Percentiles rank a stretch among this genome's conserved stretches.
phyloP scores from a whole-genome alignment of 345 rosid genomes.

The Iberis pinnata region DNA sequence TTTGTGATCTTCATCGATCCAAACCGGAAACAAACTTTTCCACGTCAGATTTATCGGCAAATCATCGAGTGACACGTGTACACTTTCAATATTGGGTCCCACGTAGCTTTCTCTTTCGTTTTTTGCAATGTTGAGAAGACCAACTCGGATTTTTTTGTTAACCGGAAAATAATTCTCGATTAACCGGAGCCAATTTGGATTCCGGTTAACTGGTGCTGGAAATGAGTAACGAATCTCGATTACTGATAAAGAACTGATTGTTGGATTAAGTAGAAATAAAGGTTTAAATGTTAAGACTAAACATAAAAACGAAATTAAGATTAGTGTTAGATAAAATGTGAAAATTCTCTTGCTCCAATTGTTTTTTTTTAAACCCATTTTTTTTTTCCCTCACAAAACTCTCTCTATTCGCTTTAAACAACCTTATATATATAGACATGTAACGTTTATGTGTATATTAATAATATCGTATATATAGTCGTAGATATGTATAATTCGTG shows the following conservation, averaged over 20 bases:
- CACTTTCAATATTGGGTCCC: constrained; percentile 21
- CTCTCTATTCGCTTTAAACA: neutral
- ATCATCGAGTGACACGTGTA: constrained; percentile 39
- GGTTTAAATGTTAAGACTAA: constrained; percentile 34
- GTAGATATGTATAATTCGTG: constrained; percentile 1
- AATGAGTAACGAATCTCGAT: constrained; percentile 11
- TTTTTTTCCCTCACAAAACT: no score
- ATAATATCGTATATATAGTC: neutral
- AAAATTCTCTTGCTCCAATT: constrained; percentile 33
- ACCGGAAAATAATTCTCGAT: constrained; percentile 27
- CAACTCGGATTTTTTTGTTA: constrained; percentile 40
- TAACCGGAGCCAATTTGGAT: constrained; percentile 39
- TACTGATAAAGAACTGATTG: constrained; percentile 19
- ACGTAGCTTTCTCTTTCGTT: constrained; percentile 9
- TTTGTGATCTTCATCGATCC: constrained; percentile 60
- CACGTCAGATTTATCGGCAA: constrained; percentile 38
- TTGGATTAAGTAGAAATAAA: constrained; percentile 5
- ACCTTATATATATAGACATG: neutral
- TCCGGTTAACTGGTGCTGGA: constrained; percentile 1
- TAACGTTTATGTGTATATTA: neutral
- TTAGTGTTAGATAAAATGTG: constrained; percentile 29
- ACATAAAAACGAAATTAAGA: constrained; percentile 36
- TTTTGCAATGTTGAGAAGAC: constrained; percentile 43
- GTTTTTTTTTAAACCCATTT: constrained; percentile 35
- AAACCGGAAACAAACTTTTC: constrained; percentile 61